These are phyloP conservation scores for Acanthamoeba castellanii DNA, from an alignment of 208 protist species.

Conservation along the genomic window DNA sequence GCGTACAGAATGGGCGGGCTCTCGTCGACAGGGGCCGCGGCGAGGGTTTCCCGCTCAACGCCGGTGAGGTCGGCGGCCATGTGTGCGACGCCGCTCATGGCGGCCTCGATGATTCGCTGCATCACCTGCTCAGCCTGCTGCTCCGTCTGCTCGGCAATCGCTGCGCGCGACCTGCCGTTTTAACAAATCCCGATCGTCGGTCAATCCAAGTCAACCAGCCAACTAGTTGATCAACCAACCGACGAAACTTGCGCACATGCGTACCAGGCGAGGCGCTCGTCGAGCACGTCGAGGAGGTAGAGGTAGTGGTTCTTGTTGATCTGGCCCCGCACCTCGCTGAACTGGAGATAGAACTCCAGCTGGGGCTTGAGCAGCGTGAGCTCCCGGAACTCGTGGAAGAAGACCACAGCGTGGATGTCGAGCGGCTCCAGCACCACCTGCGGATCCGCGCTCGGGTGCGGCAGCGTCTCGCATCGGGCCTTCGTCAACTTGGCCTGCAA, in stretches of 20 bases:
- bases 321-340: conserved; percentile 36
- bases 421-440: conserved; percentile 25
- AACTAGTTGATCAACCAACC: too few relatives aligned
- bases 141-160: conserved; percentile 24
- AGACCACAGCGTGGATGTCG: conserved; percentile 4
- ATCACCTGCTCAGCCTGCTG: conserved; percentile 32
- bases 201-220: too few relatives aligned
- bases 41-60: conserved; percentile 42
- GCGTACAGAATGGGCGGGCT: conserved; percentile 56
- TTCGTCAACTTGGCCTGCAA: not conserved
- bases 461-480: conserved; percentile 19
- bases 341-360: conserved; percentile 53
- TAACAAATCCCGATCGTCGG: too few relatives aligned
- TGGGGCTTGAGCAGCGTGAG: conserved; percentile 54
- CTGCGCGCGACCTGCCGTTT: not conserved
- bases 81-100: conserved; percentile 16
- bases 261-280: conserved; percentile 63
- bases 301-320: conserved; percentile 72
- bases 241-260: too few relatives aligned
- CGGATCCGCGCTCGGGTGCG: not conserved
- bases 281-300: conserved; percentile 53
- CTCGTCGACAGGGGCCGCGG: not conserved
- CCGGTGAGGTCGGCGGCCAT: conserved; percentile 32
- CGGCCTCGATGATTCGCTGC: conserved; percentile 40
- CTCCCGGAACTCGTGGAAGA: conserved; percentile 64